Evolutionary conservation across 2,329 filamentous ascomycete species (phyloP).

Genomic region (Pseudogymnoascus sp.): DNA sequence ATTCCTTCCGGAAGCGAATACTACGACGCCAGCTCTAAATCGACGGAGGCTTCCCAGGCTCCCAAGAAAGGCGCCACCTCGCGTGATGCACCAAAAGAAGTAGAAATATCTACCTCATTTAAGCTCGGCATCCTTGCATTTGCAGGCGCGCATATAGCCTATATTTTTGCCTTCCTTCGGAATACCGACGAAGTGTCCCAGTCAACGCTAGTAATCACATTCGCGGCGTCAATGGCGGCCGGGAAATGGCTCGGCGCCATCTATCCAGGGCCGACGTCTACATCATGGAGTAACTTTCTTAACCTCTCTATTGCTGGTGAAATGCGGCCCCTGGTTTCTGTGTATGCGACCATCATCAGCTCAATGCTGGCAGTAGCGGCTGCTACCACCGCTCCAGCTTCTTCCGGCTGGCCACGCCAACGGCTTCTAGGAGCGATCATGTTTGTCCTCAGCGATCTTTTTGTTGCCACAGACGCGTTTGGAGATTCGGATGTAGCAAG

Average conservation of each 20-base stretch:
- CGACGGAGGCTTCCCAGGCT: slow-evolving; percentile 4
- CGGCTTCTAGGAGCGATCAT: slow-evolving; percentile 25
- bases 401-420: slow-evolving; percentile 15
- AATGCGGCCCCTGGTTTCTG: slow-evolving; percentile 23
- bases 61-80: background rate
- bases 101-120: slow-evolving; percentile 22
- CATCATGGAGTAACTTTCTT: slow-evolving; percentile 19
- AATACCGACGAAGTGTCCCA: slow-evolving; percentile 12
- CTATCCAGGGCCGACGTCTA: slow-evolving; percentile 19
- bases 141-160: slow-evolving; percentile 26
- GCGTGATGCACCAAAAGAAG: background rate
- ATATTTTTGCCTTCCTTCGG: slow-evolving; percentile 25
- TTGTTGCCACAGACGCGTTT: slow-evolving; percentile 28
- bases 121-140: slow-evolving; percentile 27
- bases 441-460: slow-evolving; percentile 29
- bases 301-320: slow-evolving; percentile 21
- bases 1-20: slow-evolving; percentile 25
- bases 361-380: slow-evolving; percentile 25
- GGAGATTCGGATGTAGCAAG: background rate
- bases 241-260: slow-evolving; percentile 25
- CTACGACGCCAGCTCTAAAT: slow-evolving; percentile 9
- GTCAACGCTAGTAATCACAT: slow-evolving; percentile 11
- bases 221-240: slow-evolving; percentile 19
- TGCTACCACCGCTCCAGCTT: slow-evolving; percentile 16
- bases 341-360: slow-evolving; percentile 26